Base-by-base conservation (phyloP, 139 green algal genomes). In the Edaphochlamys debaryana region DNA sequence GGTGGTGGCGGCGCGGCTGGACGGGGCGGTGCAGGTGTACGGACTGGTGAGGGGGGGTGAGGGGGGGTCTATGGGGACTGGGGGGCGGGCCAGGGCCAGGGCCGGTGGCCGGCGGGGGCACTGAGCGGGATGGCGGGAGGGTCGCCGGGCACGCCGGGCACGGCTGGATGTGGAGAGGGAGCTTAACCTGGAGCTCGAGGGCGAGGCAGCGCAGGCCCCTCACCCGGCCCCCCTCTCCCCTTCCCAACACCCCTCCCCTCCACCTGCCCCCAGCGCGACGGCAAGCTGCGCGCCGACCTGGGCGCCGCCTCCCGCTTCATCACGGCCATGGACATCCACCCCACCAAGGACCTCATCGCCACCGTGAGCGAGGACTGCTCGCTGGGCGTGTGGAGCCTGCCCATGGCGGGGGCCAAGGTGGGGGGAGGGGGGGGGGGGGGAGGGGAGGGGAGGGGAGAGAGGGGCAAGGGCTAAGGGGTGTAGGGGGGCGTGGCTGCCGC, bases 261-360 rank as follows among this genome's bases (percentile, higher is more conserved):
- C 54, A 5, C 22, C 22, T 9, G 15, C 37, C 9, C 7, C 22
- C 86, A 92, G 86, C 72, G 84, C 8, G 72, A 89, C 40, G 78
- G 76, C 17, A 56, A 54, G 38, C 69, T 87, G 60, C 72, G 78
- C 3, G 82, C 63, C 15, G 89, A 93, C 66, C 62, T 93, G 5
- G 73, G 73, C 30, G 82, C 71, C 13, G 78, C 88, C 66, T 85
- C 66, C 29, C 85, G 89, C 30, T 85, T 80, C 79, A 62, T 91
- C 30, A 68, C 80, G 34, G 82, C 80, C 36, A 87, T 93, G 84
- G 87, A 89, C 82, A 87, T 93, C 23, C 89, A 93, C 79, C 89
- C 89, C 32, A 82, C 54, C n/a, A 84, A 88, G 52, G 89, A 93
- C 85, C 34, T 89, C 15, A 63, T 93, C 17, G 89, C 67, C 5